These are phyloP conservation scores for Fragaria ananassa DNA, from an alignment of 306 rosid species.

Conservation along the genomic window DNA sequence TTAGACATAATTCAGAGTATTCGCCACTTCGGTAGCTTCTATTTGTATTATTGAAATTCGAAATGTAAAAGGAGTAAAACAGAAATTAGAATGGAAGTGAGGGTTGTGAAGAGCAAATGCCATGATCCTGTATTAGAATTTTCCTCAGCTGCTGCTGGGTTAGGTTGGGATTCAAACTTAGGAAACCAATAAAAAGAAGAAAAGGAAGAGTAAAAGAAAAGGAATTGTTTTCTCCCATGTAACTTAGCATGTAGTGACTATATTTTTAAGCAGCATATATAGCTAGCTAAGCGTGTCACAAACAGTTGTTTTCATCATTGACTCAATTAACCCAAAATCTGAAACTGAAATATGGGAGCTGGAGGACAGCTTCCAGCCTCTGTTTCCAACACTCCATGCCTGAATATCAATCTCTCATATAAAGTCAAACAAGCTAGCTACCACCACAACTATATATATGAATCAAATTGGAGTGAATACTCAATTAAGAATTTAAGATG, in stretches of 20 bases:
- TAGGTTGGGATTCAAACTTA: constrained; percentile 7
- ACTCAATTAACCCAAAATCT: neutral
- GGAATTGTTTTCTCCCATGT: constrained; percentile 62
- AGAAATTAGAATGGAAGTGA: neutral
- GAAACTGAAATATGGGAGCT: neutral
- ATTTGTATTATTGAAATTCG: neutral
- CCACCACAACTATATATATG: neutral
- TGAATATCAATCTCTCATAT: neutral
- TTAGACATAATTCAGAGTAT: neutral
- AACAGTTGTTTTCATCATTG: constrained; percentile 3
- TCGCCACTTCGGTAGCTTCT: neutral
- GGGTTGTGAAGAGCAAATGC: neutral
- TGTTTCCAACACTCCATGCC: neutral
- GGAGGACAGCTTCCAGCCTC: neutral
- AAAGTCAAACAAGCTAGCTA: constrained; percentile 8
- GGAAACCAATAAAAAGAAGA: constrained; percentile 15
- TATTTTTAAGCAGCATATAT: neutral
- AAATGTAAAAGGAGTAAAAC: neutral
- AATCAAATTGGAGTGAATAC: neutral
- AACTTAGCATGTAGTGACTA: constrained; percentile 46
- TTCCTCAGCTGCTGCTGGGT: neutral
- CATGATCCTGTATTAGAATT: neutral
- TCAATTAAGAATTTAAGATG: neutral
- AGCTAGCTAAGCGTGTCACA: constrained; percentile 7
- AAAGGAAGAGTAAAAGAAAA: constrained; percentile 42